Evolutionary conservation across 2,329 filamentous ascomycete genomes (phyloP).

Genomic region (Microsporum canis): DNA sequence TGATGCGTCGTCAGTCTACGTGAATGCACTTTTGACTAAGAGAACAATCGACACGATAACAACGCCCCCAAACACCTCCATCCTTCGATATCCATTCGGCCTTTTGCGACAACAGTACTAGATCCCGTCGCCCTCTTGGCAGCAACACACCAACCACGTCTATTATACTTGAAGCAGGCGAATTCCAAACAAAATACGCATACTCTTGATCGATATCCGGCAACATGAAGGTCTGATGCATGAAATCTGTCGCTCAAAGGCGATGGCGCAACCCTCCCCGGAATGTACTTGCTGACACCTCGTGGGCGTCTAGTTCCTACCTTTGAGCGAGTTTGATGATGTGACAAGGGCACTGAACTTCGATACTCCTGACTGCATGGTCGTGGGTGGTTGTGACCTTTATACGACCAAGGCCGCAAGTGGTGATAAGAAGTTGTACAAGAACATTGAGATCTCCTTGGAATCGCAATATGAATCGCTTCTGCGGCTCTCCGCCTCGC

Average conservation of each 20-base stretch:
- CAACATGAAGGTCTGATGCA: conserved; percentile 3
- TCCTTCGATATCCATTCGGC: too few relatives aligned
- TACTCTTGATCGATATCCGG: neutral
- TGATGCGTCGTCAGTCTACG: neutral
- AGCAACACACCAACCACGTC: neutral
- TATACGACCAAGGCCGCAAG: conserved; percentile 96
- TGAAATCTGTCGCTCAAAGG: neutral
- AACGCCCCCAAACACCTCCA: neutral
- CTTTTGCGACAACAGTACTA: neutral
- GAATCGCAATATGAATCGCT: conserved; percentile 85
- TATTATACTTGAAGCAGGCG: neutral
- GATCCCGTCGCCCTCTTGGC: neutral
- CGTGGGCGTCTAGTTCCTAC: conserved; percentile 59
- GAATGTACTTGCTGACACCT: neutral
- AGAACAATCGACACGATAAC: neutral
- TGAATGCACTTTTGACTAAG: neutral
- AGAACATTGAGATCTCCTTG: conserved; percentile 82
- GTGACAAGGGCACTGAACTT: conserved; percentile 91
- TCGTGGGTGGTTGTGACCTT: conserved; percentile 86
- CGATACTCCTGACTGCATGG: conserved; percentile 82
- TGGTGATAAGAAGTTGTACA: conserved; percentile 93
- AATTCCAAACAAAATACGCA: neutral
- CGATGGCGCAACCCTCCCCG: neutral
- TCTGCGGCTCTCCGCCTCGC: conserved; percentile 70
- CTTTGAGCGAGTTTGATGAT: conserved; percentile 79